These are phyloP conservation scores for Boletus sp. DNA, from an alignment of 768 basidiomycete species.

Conservation along the genomic window DNA sequence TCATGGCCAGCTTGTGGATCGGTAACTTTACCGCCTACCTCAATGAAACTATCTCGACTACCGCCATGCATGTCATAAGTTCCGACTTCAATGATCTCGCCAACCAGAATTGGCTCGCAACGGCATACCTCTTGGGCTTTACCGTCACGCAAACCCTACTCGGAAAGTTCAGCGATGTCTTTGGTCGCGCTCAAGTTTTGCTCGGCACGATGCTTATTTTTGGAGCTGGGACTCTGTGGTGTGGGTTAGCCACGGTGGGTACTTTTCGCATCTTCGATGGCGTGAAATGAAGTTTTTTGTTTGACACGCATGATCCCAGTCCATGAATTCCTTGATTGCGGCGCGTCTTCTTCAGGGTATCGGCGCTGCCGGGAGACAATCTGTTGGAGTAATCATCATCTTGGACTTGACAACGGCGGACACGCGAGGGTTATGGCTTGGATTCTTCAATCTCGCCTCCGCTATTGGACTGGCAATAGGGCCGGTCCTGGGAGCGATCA, in stretches of 20 bases:
- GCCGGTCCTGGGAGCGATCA: constrained; percentile 44
- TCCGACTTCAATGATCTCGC: constrained; percentile 28
- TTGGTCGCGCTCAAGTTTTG: constrained; percentile 33
- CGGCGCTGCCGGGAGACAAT: constrained; percentile 36
- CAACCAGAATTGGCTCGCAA: constrained; percentile 36
- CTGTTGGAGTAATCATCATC: constrained; percentile 35
- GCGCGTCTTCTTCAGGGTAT: constrained; percentile 37
- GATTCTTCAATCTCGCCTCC: constrained; percentile 35
- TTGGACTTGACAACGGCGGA: constrained; percentile 37
- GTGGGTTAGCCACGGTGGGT: constrained; percentile 30
- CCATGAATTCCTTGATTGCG: constrained; percentile 33
- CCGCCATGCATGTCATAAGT: constrained; percentile 35
- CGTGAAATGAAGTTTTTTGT: neutral
- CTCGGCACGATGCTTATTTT: constrained; percentile 36
- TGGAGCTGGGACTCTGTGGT: constrained; percentile 33
- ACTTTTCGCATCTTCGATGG: neutral
- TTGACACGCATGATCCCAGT: constrained; percentile 19
- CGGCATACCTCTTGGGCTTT: constrained; percentile 34
- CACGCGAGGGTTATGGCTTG: constrained; percentile 34
- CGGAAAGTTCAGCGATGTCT: constrained; percentile 35
- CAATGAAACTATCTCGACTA: constrained; percentile 34
- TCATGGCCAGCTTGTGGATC: constrained; percentile 33
- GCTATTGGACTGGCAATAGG: constrained; percentile 45
- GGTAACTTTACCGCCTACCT: constrained; percentile 36
- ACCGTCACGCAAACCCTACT: constrained; percentile 36